Conservation (phyloP, 1,284 basidiomycete genomes). For the Puccinia brachypodii region DNA sequence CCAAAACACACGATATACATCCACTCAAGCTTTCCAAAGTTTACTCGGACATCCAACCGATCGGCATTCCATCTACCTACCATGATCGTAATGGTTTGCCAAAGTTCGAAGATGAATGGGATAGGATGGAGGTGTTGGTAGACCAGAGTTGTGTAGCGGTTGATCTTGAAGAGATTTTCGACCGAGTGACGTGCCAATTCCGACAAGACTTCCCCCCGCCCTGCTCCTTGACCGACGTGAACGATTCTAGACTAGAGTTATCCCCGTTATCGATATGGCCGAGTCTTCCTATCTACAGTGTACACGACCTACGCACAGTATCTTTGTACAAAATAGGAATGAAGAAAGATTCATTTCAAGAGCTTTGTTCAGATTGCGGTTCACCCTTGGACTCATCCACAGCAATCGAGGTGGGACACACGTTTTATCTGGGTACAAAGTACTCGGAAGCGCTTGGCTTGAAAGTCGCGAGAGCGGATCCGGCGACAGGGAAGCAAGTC, state of each 20-base stretch:
- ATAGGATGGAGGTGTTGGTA: conserved; percentile 46
- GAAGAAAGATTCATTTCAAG: conserved; percentile 27
- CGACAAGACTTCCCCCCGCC: neutral
- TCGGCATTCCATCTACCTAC: neutral
- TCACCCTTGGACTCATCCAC: conserved; percentile 50
- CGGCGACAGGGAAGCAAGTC: conserved; percentile 37
- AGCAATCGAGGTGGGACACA: conserved; percentile 58
- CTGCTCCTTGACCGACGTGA: neutral
- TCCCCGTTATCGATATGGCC: conserved; percentile 50
- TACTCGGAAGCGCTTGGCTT: conserved; percentile 55
- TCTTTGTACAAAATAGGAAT: neutral
- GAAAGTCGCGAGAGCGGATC: conserved; percentile 49
- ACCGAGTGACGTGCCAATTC: conserved; percentile 1
- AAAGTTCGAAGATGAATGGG: conserved; percentile 45
- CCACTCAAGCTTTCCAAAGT: conserved; percentile 52
- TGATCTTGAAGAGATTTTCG: conserved; percentile 47
- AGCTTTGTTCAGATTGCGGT: conserved; percentile 52
- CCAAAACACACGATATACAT: conserved; percentile 51
- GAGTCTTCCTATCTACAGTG: conserved; percentile 44
- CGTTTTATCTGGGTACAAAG: conserved; percentile 57
- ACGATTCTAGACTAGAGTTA: conserved; percentile 33
- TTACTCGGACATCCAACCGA: conserved; percentile 11
- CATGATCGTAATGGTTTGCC: conserved; percentile 1
- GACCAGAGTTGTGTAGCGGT: conserved; percentile 49
- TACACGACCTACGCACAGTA: conserved; percentile 39